Base-by-base conservation (phyloP, 768 basidiomycete genomes). In the Phlegmacium glaucopus region DNA sequence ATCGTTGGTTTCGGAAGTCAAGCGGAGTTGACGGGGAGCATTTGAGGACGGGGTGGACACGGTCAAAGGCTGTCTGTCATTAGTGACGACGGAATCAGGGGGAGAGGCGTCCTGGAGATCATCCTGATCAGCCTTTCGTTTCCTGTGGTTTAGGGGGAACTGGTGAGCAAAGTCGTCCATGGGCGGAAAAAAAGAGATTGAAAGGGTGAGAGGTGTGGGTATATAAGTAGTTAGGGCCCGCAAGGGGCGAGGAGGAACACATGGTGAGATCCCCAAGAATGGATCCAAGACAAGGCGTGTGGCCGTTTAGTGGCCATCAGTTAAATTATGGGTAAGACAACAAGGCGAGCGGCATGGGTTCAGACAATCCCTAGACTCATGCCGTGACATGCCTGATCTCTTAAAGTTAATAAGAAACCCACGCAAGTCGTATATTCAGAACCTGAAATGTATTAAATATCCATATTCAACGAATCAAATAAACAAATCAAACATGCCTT, bases 81-180 rank as follows among this genome's bases (percentile, higher is more conserved):
- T 66, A 29, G 67, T 57, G 53, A 68, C 59, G 53, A 62, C 62
- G 50, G 72, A 61, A 40, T 66, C 60, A 7, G 57, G 13, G 5
- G 61, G 22, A 11, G 55, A 30, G 12, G 59, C 28, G 38, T 73
- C 66, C 26, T 63, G 62, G 26, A 42, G 45, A 59, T 77, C 75
- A 58, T 85, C 81, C 25, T 61, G 45, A 61, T 77, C 77, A 0
- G 82, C 77, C 67, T 89, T 88, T 55, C 86, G 81, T 66, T 88
- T 88, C 61, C 81, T 76, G 61, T 74, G 72, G 74, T 76, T 68
- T 26, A 74, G 57, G 49, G 76, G 75, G 54, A 68, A 64, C 46
- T 74, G 70, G 52, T 82, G 78, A 56, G 78, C 73, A 53, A 81
- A 72, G 72, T 82, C 75, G 70, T 84, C 81, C 82, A 86, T 85